These are phyloP conservation scores for Globisporangium carolinianum DNA, from an alignment of 352 stramenopile genomes.

Conservation along the genomic window DNA sequence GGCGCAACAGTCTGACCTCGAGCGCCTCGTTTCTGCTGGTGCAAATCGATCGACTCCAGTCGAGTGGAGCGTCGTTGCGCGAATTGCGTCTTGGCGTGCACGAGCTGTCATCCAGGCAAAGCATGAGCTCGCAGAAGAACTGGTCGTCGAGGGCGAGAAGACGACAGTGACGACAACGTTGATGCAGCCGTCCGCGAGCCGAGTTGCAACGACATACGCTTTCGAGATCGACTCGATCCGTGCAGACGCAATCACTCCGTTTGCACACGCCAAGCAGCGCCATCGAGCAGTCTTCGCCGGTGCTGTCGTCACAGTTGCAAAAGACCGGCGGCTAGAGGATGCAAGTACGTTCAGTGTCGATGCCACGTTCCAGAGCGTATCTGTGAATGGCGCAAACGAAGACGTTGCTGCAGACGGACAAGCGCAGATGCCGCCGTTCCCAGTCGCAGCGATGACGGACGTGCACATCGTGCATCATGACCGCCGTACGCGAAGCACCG, in stretches of 20 bases:
- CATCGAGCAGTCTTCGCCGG: slow-evolving; percentile 11
- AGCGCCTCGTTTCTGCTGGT: background rate
- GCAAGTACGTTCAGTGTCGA: background rate
- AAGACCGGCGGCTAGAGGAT: background rate
- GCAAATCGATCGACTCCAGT: background rate
- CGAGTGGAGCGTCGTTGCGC: slow-evolving; percentile 4
- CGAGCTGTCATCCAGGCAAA: slow-evolving; percentile 4
- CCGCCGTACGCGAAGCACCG: slow-evolving; percentile 14
- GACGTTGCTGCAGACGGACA: background rate
- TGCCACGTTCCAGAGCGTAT: slow-evolving; percentile 8
- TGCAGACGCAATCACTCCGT: slow-evolving; percentile 1
- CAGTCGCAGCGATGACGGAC: slow-evolving; percentile 9
- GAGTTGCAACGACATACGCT: slow-evolving; percentile 1
- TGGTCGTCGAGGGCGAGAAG: slow-evolving; percentile 1
- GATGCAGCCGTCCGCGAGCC: background rate
- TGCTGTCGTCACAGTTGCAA: slow-evolving; percentile 6
- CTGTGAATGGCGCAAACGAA: slow-evolving; percentile 11
- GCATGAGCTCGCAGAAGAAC: slow-evolving; percentile 4
- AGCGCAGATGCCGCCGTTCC: background rate
- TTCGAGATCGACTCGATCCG: slow-evolving; percentile 6
- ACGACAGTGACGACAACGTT: slow-evolving; percentile 7
- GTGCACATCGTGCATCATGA: slow-evolving; percentile 21
- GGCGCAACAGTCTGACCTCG: background rate
- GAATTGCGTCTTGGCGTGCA: slow-evolving; percentile 5
- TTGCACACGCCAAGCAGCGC: slow-evolving; percentile 1